Evolutionary conservation across 805 yeast genomes (phyloP), one percentile per base, ranked within the genome.

Genomic region (Blastobotrys muscicola): DNA sequence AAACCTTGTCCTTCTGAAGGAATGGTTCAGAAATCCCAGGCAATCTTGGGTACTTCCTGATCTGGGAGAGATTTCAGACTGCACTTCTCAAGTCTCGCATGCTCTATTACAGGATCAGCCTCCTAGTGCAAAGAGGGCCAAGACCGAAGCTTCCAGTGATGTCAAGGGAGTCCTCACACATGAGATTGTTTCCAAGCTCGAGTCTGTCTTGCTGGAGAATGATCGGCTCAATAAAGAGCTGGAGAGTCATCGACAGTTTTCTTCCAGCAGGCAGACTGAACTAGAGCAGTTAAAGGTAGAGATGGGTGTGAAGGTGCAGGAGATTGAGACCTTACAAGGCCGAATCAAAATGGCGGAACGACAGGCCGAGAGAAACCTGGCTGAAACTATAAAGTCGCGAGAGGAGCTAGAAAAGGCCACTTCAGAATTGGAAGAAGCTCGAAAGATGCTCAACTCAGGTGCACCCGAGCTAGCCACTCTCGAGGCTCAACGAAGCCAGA

Each of bases 11-110:
- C 83, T 76, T 54, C 66, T 89, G 41, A 63, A 68, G 1, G 71
- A 71, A 30, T 86, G 89, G 79, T 66, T 85, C 30, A 68, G 68
- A 34, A 63, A 73, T 36, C 66, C 57, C 51, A 62, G 45, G 11
- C 49, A 46, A 4, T 67, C 73, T 5, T 87, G 95, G 95, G 90
- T 89, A 3, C 64, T 87, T 36, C 92, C 95, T 0, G 85, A 82
- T 38, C 65, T 84, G 48, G 26, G 26, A 20, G 26, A 20, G 6
- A 20, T 6, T 20, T 20, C 26, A 20, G 26, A 20, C 26, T 20
- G 26, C 26, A 20, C 26, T 20, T 20, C 26, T 4, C 26, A 20
- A 6, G 26, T 20, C 4, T 20, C 11, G 36, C 44, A n/a, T 11
- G 11, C 13, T 6, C 35, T 16, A 15, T 23, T 11, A 14, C 23